These are phyloP conservation scores for Phallus indusiatus DNA, from an alignment of 768 basidiomycete genomes.

Conservation along the genomic window DNA sequence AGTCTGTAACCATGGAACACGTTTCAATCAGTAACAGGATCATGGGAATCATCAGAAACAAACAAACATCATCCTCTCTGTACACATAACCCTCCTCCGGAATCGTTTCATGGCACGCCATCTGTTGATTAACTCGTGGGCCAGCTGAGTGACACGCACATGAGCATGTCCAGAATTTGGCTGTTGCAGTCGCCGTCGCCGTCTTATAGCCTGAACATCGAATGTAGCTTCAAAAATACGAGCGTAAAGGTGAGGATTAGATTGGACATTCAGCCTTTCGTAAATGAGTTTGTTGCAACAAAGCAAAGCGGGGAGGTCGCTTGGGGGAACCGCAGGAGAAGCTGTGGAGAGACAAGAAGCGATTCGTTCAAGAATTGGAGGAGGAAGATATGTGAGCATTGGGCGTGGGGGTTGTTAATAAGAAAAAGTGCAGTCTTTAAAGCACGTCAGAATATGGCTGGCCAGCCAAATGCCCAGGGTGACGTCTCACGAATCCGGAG, in stretches of 20 bases:
- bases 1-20: no score
- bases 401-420: background rate
- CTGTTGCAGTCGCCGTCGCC: constrained; percentile 45
- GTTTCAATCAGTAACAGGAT: background rate
- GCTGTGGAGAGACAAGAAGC: constrained; percentile 36
- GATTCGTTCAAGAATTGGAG: constrained; percentile 42
- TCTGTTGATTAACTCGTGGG: constrained; percentile 9
- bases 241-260: constrained; percentile 34
- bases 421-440: background rate
- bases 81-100: background rate
- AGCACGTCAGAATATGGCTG: background rate
- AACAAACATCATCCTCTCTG: background rate
- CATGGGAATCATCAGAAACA: background rate
- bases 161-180: background rate
- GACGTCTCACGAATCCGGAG: background rate
- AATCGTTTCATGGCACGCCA: constrained; percentile 11
- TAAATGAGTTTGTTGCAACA: constrained; percentile 33
- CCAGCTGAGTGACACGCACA: background rate
- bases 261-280: constrained; percentile 20
- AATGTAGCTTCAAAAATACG: constrained; percentile 48
- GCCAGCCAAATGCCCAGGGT: background rate
- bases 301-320: constrained; percentile 39
- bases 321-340: constrained; percentile 37
- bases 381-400: constrained; percentile 25
- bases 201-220: constrained; percentile 39